Conservation (phyloP, 345 rosid species). For the Sisymbrium irio region DNA sequence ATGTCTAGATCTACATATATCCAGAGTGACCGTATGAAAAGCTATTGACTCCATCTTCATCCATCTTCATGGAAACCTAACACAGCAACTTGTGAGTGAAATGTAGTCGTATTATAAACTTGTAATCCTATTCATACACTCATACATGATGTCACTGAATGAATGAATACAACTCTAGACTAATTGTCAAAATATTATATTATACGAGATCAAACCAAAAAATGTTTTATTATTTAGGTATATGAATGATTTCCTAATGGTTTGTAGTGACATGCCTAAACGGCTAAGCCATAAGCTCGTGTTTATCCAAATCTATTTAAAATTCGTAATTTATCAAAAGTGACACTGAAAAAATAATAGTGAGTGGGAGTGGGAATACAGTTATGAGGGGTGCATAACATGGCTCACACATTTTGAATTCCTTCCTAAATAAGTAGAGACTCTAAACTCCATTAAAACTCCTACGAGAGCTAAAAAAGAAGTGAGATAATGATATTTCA, state of each 20-base stretch:
- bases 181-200: background rate
- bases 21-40: no score
- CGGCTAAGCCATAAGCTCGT: slow-evolving; percentile 6
- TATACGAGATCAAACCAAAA: background rate
- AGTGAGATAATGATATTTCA: slow-evolving; percentile 8
- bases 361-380: slow-evolving; percentile 18
- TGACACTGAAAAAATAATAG: background rate
- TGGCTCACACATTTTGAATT: slow-evolving; percentile 5
- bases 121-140: slow-evolving; percentile 19
- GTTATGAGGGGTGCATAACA: slow-evolving; percentile 17
- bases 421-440: background rate
- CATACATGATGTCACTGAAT: slow-evolving; percentile 21
- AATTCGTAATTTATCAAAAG: background rate
- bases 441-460: slow-evolving; percentile 16
- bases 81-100: no score
- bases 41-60: no score
- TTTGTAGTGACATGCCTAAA: slow-evolving; percentile 14
- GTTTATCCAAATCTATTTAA: background rate
- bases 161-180: background rate
- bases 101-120: no score
- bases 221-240: background rate
- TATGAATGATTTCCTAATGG: background rate
- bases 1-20: no score
- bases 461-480: slow-evolving; percentile 2
- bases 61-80: no score